A percentile compares a stretch with the other conserved stretches of the same genome.
Evolutionary conservation across 1,284 basidiomycete species (phyloP).

Genomic region (Boletus semigastroideus): DNA sequence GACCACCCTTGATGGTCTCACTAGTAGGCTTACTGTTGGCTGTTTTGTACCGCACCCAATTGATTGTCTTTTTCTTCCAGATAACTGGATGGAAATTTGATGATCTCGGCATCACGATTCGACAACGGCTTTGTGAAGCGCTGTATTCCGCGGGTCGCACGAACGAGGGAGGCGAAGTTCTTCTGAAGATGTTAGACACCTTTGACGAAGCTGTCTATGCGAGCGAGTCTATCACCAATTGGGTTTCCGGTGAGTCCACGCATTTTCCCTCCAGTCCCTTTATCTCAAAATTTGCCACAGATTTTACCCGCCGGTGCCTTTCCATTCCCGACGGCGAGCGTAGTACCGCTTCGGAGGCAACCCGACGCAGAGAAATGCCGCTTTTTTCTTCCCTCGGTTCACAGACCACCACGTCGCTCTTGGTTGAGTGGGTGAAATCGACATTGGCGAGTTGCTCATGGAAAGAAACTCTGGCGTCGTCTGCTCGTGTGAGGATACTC

Average conservation of each 20-base stretch:
- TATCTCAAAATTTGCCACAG: background rate
- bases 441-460: too few species aligned
- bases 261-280: background rate
- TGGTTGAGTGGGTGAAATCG: too few species aligned
- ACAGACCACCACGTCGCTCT: background rate
- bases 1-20: background rate
- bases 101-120: background rate
- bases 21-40: background rate
- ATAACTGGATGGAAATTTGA: constrained; percentile 7
- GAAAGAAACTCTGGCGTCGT: too few species aligned
- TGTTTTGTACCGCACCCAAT: background rate
- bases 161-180: background rate
- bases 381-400: too few species aligned
- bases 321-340: background rate
- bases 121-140: background rate
- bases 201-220: background rate
- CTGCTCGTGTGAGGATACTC: background rate
- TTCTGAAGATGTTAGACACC: background rate
- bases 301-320: background rate
- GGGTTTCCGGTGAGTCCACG: background rate
- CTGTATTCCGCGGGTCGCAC: background rate
- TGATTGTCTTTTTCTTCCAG: background rate
- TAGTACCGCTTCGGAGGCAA: background rate
- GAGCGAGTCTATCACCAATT: background rate
- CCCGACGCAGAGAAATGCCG: background rate